A percentile compares a stretch with the other conserved stretches of the same genome.
Evolutionary conservation across 1,139 yeast species (phyloP).

Genomic region (Suhomyces choctaworum): DNA sequence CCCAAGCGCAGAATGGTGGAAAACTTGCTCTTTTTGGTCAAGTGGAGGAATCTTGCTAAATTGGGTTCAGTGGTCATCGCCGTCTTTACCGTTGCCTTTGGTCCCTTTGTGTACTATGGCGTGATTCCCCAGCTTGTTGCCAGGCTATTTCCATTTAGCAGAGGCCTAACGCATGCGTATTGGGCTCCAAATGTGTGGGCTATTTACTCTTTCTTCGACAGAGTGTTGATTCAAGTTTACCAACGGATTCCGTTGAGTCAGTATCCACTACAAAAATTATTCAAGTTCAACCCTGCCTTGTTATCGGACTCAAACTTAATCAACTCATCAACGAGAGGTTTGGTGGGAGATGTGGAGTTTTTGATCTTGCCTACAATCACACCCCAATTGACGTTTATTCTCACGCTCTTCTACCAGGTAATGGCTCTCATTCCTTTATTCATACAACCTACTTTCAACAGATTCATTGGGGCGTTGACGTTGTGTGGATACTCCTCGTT

Average conservation of each 20-base stretch:
- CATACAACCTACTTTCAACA: slow-evolving; percentile 68
- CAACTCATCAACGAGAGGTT: slow-evolving; percentile 70
- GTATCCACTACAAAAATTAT: slow-evolving; percentile 31
- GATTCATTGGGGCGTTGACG: slow-evolving; percentile 82
- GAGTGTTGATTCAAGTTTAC: slow-evolving; percentile 59
- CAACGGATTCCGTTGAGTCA: slow-evolving; percentile 48
- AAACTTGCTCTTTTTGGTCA: slow-evolving; percentile 47
- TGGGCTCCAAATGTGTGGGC: slow-evolving; percentile 99
- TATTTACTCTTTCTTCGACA: slow-evolving; percentile 79
- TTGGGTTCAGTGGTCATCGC: slow-evolving; percentile 65
- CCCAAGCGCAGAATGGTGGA: slow-evolving; percentile 23
- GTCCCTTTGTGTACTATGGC: slow-evolving; percentile 68
- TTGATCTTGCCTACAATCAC: slow-evolving; percentile 76
- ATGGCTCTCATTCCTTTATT: slow-evolving; percentile 77
- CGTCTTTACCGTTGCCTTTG: slow-evolving; percentile 71
- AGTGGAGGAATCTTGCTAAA: slow-evolving; percentile 59
- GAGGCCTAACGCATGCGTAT: slow-evolving; percentile 96
- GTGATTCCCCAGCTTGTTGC: slow-evolving; percentile 65
- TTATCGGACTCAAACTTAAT: slow-evolving; percentile 28
- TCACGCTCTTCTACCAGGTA: slow-evolving; percentile 80
- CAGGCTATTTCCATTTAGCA: slow-evolving; percentile 86
- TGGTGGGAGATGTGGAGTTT: slow-evolving; percentile 88
- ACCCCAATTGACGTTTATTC: slow-evolving; percentile 72
- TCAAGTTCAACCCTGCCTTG: slow-evolving; percentile 34
- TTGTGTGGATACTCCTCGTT: slow-evolving; percentile 91